Evolutionary conservation across 2,329 filamentous ascomycete species (phyloP), one percentile per base, ranked within the genome.

Genomic region (Fusarium buharicum): DNA sequence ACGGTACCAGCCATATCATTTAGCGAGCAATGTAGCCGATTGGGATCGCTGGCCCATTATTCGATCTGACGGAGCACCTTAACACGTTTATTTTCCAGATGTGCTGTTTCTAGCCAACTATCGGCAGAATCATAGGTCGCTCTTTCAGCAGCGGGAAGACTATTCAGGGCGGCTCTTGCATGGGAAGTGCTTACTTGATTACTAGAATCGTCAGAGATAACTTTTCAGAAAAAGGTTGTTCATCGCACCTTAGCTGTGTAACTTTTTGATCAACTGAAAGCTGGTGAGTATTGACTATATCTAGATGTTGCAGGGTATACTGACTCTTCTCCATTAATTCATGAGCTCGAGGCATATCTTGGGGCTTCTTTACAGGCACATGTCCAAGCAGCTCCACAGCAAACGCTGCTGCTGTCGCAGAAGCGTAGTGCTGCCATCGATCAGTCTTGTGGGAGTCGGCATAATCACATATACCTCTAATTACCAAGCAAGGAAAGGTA

Each of bases 1-100:
- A 50, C 50, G 0, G 55, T 54, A 3, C 44, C 50, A 24, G 55
- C 45, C 33, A 39, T 48, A 11, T 24, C 45, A 10, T 30, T 20
- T 0, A 38, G 34, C 24, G 16, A 48, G 10, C 6, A 39, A 39
- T n/a, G 31, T 16, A 16, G 22, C 9, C 9, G 24, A 27, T 9
- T 27, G 9, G 24, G 24, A 27, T 27, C 24, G 5, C 24, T 27
- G 24, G 24, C 45, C 34, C 34, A 49, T 9, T 49, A 34, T 1
- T 17, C 10, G 2, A 49, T 49, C 6, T 18, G 7, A 3, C 3
- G 36, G 2, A 50, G 18, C 3, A 50, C 37, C 17, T 50, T n/a
- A 8, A 50, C 28, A 6, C 47, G 47, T 2, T 28, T 34, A 4
- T 27, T 34, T 9, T 34, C 36, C 4, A 50, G 37, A 8, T 37